phyloP scores from a whole-genome alignment of 257 asterid species.

The Orobanche coerulescens region DNA sequence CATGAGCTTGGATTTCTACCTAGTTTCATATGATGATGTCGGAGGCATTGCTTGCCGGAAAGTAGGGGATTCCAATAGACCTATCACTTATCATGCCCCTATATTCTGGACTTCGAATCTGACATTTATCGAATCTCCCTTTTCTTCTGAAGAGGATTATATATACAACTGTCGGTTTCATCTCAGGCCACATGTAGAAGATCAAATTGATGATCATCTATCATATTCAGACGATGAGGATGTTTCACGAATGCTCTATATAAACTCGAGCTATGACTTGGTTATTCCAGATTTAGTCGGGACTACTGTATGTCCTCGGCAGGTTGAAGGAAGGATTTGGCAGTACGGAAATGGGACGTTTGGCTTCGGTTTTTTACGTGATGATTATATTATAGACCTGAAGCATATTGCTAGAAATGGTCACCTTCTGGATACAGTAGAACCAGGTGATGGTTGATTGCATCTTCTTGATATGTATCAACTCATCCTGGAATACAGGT shows the following conservation, averaged over 20 bases:
- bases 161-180: conserved; percentile 53
- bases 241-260: conserved; percentile 49
- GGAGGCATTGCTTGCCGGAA: no score
- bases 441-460: conserved; percentile 24
- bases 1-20: no score
- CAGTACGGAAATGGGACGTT: conserved; percentile 57
- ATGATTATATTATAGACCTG: conserved; percentile 49
- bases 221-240: conserved; percentile 25
- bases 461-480: no score
- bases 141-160: conserved; percentile 51
- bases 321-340: conserved; percentile 76
- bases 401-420: conserved; percentile 53
- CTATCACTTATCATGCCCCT: no score
- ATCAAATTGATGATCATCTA: conserved; percentile 23
- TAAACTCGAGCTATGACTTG: conserved; percentile 69
- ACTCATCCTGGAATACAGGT: no score
- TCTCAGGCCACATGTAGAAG: conserved; percentile 44
- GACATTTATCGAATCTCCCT: conserved; percentile 46
- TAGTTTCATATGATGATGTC: no score
- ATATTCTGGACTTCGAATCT: conserved; percentile 72
- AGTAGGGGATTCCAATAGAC: no score
- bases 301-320: conserved; percentile 36
- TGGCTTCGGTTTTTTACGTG: conserved; percentile 76
- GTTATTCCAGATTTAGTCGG: conserved; percentile 79
- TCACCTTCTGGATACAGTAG: conserved; percentile 38